A percentile compares a stretch with the other conserved stretches of the same genome.
phyloP scores from a whole-genome alignment of 2,329 filamentous ascomycete species.

The Byssoonygena ceratinophila region DNA sequence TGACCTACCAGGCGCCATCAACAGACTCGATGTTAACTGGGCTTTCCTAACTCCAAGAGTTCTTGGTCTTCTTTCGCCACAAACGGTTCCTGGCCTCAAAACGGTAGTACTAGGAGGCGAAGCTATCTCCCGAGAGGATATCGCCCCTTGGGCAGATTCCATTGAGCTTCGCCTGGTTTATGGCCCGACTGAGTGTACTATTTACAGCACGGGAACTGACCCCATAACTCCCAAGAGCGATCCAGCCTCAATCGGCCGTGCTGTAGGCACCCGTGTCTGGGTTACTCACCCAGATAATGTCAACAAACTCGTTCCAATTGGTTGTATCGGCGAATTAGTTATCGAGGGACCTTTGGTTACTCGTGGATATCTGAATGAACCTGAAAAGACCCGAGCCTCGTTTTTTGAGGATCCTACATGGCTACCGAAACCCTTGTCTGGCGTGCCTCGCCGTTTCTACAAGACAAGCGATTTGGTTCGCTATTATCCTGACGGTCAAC shows the following conservation, averaged over 20 bases:
- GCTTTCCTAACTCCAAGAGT: slow-evolving; percentile 47
- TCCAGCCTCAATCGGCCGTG: background rate
- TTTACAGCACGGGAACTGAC: background rate
- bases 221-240: background rate
- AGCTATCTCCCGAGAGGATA: slow-evolving; percentile 24
- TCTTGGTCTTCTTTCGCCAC: slow-evolving; percentile 31
- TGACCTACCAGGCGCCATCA: slow-evolving; percentile 37
- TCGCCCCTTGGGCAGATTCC: slow-evolving; percentile 16
- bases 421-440: slow-evolving; percentile 8
- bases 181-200: slow-evolving; percentile 14
- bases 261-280: slow-evolving; percentile 12
- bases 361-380: slow-evolving; percentile 27
- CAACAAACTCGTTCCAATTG: slow-evolving; percentile 23
- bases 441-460: slow-evolving; percentile 13
- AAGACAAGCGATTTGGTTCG: slow-evolving; percentile 21
- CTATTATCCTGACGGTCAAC: background rate
- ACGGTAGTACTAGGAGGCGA: slow-evolving; percentile 27
- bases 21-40: slow-evolving; percentile 39
- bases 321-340: slow-evolving; percentile 33
- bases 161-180: slow-evolving; percentile 30
- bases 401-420: slow-evolving; percentile 39
- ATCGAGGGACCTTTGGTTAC: slow-evolving; percentile 31
- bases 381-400: slow-evolving; percentile 27
- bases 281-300: slow-evolving; percentile 19
- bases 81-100: slow-evolving; percentile 30